Conservation (phyloP, 345 rosid genomes). For the Microcos paniculata region DNA sequence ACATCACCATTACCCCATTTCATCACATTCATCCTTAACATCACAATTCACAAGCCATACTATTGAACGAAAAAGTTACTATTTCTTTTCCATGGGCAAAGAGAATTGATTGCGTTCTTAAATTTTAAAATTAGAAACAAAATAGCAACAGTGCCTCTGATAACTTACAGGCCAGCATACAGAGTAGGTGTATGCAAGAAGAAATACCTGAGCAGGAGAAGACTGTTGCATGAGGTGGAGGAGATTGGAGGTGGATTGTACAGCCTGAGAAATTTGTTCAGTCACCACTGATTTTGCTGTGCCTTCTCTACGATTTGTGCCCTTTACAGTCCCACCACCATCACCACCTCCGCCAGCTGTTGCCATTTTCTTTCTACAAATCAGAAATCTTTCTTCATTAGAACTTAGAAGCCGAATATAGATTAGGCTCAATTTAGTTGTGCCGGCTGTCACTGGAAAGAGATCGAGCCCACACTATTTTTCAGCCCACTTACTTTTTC, state of each 20-base stretch:
- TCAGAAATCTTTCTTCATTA: background rate
- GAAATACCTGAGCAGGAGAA: conserved; percentile 65
- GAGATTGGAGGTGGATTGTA: conserved; percentile 80
- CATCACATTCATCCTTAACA: background rate
- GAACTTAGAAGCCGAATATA: background rate
- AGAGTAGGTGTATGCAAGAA: too few relatives aligned
- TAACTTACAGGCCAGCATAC: background rate
- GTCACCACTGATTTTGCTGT: conserved; percentile 67
- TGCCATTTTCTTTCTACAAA: conserved; percentile 8
- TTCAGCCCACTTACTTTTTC: background rate
- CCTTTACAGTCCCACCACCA: conserved; percentile 18
- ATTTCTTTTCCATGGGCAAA: background rate
- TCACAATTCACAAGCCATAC: background rate
- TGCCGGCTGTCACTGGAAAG: background rate
- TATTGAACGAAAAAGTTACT: background rate
- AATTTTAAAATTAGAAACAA: background rate
- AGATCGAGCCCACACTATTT: background rate
- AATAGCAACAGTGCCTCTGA: background rate
- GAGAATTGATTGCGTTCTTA: background rate
- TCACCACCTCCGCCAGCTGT: background rate
- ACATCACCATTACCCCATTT: background rate
- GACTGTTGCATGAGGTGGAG: conserved; percentile 83
- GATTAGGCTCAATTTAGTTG: background rate
- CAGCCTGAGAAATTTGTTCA: conserved; percentile 77
- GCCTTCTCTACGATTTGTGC: conserved; percentile 47